Base-by-base conservation (phyloP, 257 asterid species). In the Nicotiana tabacum region DNA sequence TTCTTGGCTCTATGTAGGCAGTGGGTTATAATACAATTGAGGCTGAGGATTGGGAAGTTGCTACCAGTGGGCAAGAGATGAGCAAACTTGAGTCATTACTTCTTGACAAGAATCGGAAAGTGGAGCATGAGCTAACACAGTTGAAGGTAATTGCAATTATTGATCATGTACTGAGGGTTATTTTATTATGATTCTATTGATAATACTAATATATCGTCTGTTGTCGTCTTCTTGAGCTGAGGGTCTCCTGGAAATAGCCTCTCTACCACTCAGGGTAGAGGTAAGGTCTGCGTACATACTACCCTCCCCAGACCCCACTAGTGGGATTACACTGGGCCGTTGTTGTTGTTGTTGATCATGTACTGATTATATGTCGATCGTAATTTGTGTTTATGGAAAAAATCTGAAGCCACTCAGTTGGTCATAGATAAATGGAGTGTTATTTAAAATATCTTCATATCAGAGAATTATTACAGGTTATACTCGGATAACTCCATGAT, bases 41-140 rank as follows among this genome's bases (percentile, higher is more conserved):
- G 89, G 98, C 99, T 86, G 98, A 96, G 92, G 99, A 96, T 80
- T 96, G 99, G 99, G 99, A 96, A 89, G 93, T 90, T 82, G 99
- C 99, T 86, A 94, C 98, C 51, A 89, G 90, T 81, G 99, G 97
- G 86, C 98, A 96, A 90, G 99, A 94, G 90, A 92, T 93, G 98
- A 96, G 99, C 92, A 92, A 94, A 90, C 89, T 96, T 88, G 99
- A 96, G 85, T 91, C 98, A 0, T 86, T 96, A 82, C 98, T 96
- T 85, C 97, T 96, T 78, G 98, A 96, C 89, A 96, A 96, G 91
- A 96, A 94, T 91, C 88, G 99, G 82, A 96, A 96, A 91, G 90
- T 96, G 97, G 99, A 96, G 90, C 98, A 96, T 85, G 98, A 96
- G 90, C 87, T 94, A 84, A 96, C 99, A 46, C 98, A 96, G 76